These are phyloP conservation scores for Magnaporthiopsis rhizophila DNA, from an alignment of 2,329 filamentous ascomycete species.

Conservation along the genomic window DNA sequence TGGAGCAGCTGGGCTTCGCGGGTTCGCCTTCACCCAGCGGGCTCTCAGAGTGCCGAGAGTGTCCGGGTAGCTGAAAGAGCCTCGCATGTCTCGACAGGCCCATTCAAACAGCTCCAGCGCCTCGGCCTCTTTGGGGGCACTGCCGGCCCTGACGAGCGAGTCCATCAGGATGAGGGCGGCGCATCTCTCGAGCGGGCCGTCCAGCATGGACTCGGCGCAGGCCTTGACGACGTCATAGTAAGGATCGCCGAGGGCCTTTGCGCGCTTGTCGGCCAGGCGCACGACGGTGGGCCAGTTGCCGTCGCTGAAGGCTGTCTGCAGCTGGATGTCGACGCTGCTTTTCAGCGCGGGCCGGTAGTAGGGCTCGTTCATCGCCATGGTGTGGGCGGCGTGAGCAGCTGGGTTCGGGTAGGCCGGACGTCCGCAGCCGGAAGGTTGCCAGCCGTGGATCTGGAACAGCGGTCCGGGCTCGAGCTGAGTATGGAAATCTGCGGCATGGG, in stretches of 20 bases:
- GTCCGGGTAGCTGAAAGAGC: slow-evolving; percentile 30
- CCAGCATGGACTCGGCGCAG: slow-evolving; percentile 43
- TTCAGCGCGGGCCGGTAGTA: slow-evolving; percentile 32
- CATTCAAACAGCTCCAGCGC: slow-evolving; percentile 47
- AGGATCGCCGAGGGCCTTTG: slow-evolving; percentile 39
- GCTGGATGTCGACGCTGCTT: slow-evolving; percentile 43
- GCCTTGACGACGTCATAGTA: slow-evolving; percentile 48
- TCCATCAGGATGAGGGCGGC: slow-evolving; percentile 36
- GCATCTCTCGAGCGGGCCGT: slow-evolving; percentile 37
- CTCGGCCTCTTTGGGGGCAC: slow-evolving; percentile 39
- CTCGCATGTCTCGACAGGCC: slow-evolving; percentile 29
- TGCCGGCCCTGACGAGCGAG: slow-evolving; percentile 37
- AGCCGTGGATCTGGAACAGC: no score
- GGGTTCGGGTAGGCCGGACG: background rate
- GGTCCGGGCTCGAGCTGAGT: background rate
- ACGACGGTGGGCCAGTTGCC: slow-evolving; percentile 44
- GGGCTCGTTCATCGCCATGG: slow-evolving; percentile 19
- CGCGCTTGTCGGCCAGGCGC: slow-evolving; percentile 44
- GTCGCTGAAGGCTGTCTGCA: slow-evolving; percentile 47
- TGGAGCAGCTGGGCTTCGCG: slow-evolving; percentile 32
- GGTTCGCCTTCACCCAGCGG: slow-evolving; percentile 44
- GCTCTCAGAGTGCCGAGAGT: slow-evolving; percentile 42
- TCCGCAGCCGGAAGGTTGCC: no score
- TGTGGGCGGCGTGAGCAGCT: background rate
- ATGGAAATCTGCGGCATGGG: background rate